Evolutionary conservation across 495 filamentous ascomycete species (phyloP).

Genomic region (Podospora bellae-mahoneyi): DNA sequence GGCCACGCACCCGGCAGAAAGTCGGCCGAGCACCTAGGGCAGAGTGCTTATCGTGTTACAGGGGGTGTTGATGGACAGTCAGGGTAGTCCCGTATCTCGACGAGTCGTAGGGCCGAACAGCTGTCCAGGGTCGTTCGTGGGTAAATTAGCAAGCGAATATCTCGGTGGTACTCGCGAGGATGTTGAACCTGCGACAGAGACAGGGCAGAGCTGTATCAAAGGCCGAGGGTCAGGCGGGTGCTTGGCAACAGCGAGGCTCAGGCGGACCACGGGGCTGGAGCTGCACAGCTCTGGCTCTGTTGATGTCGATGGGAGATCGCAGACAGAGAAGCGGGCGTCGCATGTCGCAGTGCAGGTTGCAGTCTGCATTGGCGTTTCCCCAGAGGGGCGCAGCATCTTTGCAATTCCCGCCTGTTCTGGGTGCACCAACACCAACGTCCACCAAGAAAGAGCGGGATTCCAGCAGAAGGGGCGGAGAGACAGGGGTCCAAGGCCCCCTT

Average conservation of each 20-base stretch:
- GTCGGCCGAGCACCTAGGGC: not conserved
- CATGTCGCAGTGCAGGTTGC: constrained; percentile 1
- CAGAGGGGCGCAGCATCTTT: constrained; percentile 10
- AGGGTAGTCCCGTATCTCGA: constrained; percentile 2
- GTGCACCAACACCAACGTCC: constrained; percentile 1
- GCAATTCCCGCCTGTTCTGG: constrained; percentile 15
- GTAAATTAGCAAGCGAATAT: not conserved
- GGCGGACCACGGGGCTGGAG: constrained; percentile 2
- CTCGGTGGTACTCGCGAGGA: not conserved
- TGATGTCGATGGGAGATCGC: not conserved
- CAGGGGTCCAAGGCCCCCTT: not conserved
- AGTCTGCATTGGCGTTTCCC: constrained; percentile 12
- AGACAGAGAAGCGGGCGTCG: not conserved
- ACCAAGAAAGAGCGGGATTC: constrained; percentile 17
- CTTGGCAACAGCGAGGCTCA: constrained; percentile 1
- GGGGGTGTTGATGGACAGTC: not conserved
- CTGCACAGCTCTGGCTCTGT: not conserved
- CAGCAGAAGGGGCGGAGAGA: constrained; percentile 12
- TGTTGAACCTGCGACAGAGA: not conserved
- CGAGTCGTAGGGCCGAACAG: not conserved
- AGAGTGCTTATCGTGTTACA: not conserved
- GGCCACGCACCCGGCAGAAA: not conserved
- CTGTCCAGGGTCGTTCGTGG: not conserved
- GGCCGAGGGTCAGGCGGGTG: not conserved
- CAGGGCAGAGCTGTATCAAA: not conserved